A percentile compares a stretch with the other conserved stretches of the same genome.
Evolutionary conservation across 441 rosid species (phyloP).

Genomic region (Erodium moschatum): DNA sequence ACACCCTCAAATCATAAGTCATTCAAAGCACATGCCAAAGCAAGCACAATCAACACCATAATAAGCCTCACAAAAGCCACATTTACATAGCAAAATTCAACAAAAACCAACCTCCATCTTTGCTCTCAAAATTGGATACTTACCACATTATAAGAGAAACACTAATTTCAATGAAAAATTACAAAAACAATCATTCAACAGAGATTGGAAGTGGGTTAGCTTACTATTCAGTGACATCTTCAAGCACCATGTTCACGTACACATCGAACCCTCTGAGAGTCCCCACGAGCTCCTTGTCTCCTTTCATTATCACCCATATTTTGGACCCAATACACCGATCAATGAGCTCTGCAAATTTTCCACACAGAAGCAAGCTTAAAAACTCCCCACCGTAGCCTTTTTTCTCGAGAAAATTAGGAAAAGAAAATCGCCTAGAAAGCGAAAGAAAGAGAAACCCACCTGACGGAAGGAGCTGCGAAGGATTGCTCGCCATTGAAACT

Average conservation of each 20-base stretch:
- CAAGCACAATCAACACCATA: neutral
- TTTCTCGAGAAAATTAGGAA: neutral
- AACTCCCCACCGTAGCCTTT: neutral
- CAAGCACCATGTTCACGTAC: slow-evolving; percentile 92
- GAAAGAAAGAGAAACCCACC: slow-evolving; percentile 26
- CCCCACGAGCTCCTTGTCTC: slow-evolving; percentile 95
- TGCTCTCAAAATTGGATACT: neutral
- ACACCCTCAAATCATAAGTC: neutral
- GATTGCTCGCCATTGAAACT: slow-evolving; percentile 65
- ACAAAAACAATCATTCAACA: neutral
- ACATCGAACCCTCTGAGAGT: slow-evolving; percentile 82
- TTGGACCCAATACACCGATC: slow-evolving; percentile 90
- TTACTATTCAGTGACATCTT: slow-evolving; percentile 41
- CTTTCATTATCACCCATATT: slow-evolving; percentile 96
- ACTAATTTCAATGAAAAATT: neutral
- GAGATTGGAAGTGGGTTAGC: neutral
- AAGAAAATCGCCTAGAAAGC: neutral
- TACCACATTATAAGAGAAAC: neutral
- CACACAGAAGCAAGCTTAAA: slow-evolving; percentile 6
- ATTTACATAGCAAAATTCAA: neutral
- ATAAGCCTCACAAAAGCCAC: neutral
- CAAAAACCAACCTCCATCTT: neutral
- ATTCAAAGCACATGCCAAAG: neutral
- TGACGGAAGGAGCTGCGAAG: slow-evolving; percentile 84
- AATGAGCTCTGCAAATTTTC: slow-evolving; percentile 56